These are phyloP conservation scores for Arctium lappa DNA, from an alignment of 129 eudicot species.

Conservation along the genomic window DNA sequence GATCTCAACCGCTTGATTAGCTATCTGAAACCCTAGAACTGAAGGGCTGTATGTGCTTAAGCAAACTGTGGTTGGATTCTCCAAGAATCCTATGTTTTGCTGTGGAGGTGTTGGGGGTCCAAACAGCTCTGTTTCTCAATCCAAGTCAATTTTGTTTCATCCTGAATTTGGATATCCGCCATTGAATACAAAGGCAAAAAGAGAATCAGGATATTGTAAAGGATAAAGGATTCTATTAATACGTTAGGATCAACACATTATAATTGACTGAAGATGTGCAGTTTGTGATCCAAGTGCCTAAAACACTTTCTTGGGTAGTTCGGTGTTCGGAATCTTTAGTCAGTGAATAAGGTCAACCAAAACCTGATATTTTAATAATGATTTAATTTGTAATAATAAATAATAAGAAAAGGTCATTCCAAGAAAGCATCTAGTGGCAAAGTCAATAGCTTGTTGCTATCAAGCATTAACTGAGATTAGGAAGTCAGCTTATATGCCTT, in stretches of 20 bases:
- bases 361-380: background rate
- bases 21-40: background rate
- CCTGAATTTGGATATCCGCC: background rate
- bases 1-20: background rate
- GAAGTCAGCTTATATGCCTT: background rate
- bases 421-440: background rate
- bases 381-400: background rate
- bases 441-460: background rate
- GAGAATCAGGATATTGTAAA: background rate
- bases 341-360: background rate
- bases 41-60: background rate
- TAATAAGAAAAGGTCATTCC: background rate
- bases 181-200: background rate
- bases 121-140: background rate
- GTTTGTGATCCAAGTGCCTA: background rate
- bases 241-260: background rate
- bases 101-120: background rate
- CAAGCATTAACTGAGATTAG: background rate
- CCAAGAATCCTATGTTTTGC: background rate
- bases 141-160: background rate
- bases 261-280: background rate
- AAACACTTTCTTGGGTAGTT: background rate
- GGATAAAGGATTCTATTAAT: background rate
- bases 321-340: background rate
- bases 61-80: background rate